Conservation (phyloP, 345 rosid genomes). For the Moringa oleifera region DNA sequence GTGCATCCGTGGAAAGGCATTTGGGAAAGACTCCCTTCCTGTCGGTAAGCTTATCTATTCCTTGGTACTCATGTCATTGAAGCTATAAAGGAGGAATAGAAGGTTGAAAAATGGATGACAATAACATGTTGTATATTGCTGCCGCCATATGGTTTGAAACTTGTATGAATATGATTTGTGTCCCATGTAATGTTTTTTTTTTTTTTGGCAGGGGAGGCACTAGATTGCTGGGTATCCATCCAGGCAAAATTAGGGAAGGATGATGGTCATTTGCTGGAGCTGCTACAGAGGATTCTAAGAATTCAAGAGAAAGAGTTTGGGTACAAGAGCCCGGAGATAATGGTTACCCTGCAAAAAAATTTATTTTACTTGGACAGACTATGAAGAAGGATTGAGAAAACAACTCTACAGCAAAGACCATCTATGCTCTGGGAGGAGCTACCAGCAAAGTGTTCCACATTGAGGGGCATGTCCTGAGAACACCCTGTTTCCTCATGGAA, state of each 20-base stretch:
- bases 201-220: slow-evolving; percentile 68
- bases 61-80: no score
- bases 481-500: background rate
- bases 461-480: background rate
- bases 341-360: slow-evolving; percentile 60
- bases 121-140: no score
- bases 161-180: no score
- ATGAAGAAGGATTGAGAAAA: slow-evolving; percentile 66
- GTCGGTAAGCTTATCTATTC: slow-evolving; percentile 49
- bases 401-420: slow-evolving; percentile 52
- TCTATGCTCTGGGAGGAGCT: slow-evolving; percentile 45
- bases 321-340: slow-evolving; percentile 51
- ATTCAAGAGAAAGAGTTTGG: slow-evolving; percentile 82
- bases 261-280: slow-evolving; percentile 35
- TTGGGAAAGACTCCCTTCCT: slow-evolving; percentile 72
- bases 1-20: slow-evolving; percentile 62
- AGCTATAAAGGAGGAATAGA: no score
- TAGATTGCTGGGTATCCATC: slow-evolving; percentile 73
- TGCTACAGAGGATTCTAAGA: slow-evolving; percentile 54
- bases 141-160: no score
- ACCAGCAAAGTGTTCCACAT: slow-evolving; percentile 39
- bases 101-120: no score
- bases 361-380: slow-evolving; percentile 54
- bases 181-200: background rate
- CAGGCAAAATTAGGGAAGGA: slow-evolving; percentile 52